Evolutionary conservation across 2,329 filamentous ascomycete species (phyloP), one percentile per base, ranked within the genome.

Genomic region (Fusarium incarnatum): DNA sequence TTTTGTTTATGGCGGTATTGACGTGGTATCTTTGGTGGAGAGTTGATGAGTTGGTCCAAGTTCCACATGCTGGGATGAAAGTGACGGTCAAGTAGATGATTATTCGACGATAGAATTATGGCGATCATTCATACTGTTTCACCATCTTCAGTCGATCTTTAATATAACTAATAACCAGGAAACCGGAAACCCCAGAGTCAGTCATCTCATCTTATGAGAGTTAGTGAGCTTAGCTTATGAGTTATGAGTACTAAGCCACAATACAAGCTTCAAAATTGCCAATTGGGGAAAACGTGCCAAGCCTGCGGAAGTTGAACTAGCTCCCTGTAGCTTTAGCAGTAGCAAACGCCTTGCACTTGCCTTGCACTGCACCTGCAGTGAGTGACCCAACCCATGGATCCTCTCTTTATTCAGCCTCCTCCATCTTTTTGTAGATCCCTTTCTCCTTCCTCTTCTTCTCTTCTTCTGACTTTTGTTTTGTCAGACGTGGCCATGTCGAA

Each of bases 201-300:
- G 4, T 34, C 37, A 23, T 27, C 5, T 67, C 6, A 37, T n/a
- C 34, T 37, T 1, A 37, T n/a, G 34, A 11, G 18, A 37, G 0
- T 30, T 30, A 30, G 28, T 30, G 28, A 30, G 28, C 12, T 30
- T 30, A 30, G 28, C 28, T 30, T 30, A 8, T 30, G 13, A 8
- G 28, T 30, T 30, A 30, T 30, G 28, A 30, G 28, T 30, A 30
- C 28, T 30, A 49, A 45, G 52, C 52, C 37, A 47, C 56, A 30
- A 44, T 47, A 52, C 50, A 67, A 48, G 23, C 63, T 42, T 46
- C 63, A 34, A 32, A 45, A 23, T 42, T 68, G 45, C 64, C 61
- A 28, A 52, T 64, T 60, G 58, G 56, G 72, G 72, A 64, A 72
- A 74, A 62, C 42, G 56, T 53, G 72, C 72, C 70, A 75, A 74